Evolutionary conservation across 2,329 filamentous ascomycete species (phyloP).

Genomic region (Trichothecium roseum): DNA sequence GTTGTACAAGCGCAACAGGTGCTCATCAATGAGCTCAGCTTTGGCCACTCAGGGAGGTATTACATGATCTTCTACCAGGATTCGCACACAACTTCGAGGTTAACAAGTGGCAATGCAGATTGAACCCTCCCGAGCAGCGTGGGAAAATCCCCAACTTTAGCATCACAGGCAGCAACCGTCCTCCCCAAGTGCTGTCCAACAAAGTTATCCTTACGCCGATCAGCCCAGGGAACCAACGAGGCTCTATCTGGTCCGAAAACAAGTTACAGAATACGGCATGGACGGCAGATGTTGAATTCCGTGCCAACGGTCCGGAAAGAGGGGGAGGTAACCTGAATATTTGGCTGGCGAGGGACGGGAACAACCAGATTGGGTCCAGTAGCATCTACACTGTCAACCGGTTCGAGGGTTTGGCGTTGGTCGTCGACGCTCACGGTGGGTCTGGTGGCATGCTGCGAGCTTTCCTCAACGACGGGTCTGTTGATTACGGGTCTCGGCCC

Average conservation of each 20-base stretch:
- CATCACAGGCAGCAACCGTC: constrained; percentile 41
- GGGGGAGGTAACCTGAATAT: constrained; percentile 85
- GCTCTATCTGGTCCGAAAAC: constrained; percentile 68
- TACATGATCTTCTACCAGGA: constrained; percentile 10
- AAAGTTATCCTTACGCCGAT: constrained; percentile 86
- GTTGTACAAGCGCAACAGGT: constrained; percentile 49
- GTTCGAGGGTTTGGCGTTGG: constrained; percentile 85
- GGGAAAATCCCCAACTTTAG: constrained; percentile 43
- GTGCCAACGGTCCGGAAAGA: constrained; percentile 74
- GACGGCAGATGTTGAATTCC: constrained; percentile 78
- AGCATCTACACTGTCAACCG: constrained; percentile 76
- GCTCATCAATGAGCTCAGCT: constrained; percentile 64
- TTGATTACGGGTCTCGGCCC: constrained; percentile 66
- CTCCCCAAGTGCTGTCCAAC: constrained; percentile 67
- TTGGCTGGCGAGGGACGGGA: constrained; percentile 72
- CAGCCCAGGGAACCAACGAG: constrained; percentile 74
- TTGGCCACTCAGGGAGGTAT: constrained; percentile 62
- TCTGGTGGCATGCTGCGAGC: constrained; percentile 72
- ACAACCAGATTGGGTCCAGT: constrained; percentile 52
- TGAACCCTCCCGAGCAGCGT: constrained; percentile 49
- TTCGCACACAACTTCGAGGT: not conserved
- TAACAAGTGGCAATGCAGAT: constrained; percentile 27
- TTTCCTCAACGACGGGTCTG: constrained; percentile 85
- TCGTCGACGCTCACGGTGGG: constrained; percentile 75
- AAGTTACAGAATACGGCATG: constrained; percentile 57